A percentile compares a stretch with the other conserved stretches of the same genome.
Evolutionary conservation across 2,329 filamentous ascomycete species (phyloP).

Genomic region (Dactylonectria macrodidyma): DNA sequence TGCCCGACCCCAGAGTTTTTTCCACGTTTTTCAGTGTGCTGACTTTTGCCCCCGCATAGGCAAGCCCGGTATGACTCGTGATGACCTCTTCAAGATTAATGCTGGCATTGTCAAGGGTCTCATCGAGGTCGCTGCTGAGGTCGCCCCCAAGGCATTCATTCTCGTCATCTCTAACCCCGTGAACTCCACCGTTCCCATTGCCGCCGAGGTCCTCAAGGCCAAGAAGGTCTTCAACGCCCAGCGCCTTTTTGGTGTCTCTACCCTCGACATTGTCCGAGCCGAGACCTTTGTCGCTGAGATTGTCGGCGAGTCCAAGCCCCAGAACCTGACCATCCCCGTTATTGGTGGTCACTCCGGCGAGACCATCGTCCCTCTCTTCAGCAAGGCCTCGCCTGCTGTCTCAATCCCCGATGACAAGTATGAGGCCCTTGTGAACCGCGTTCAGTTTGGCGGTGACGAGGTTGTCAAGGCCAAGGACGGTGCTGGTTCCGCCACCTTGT

Average conservation of each 20-base stretch:
- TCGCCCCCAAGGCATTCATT: conserved; percentile 92
- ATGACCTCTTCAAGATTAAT: conserved; percentile 99
- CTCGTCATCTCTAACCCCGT: conserved; percentile 99
- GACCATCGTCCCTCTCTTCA: conserved; percentile 98
- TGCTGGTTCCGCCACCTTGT: conserved; percentile 89
- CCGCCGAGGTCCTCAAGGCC: conserved; percentile 95
- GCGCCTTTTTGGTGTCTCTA: conserved; percentile 98
- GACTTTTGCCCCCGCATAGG: conserved; percentile 66
- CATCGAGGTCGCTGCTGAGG: conserved; percentile 88
- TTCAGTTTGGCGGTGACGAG: conserved; percentile 98
- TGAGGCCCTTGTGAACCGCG: conserved; percentile 90
- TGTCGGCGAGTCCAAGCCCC: conserved; percentile 84
- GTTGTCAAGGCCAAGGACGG: conserved; percentile 96
- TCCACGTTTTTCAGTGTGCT: conserved; percentile 31
- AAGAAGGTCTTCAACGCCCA: conserved; percentile 95
- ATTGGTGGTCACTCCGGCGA: conserved; percentile 97
- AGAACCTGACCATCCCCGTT: conserved; percentile 89
- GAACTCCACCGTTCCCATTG: conserved; percentile 98
- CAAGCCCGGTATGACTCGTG: conserved; percentile 99
- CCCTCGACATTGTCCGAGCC: conserved; percentile 96
- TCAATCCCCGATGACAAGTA: conserved; percentile 91
- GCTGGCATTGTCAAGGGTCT: conserved; percentile 97
- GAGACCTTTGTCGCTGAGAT: conserved; percentile 96
- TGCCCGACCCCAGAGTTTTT: conserved; percentile 37
- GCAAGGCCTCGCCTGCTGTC: conserved; percentile 85